These are phyloP conservation scores for Aspergillus pseudoterreus DNA, from an alignment of 2,329 filamentous ascomycete species.

Conservation along the genomic window DNA sequence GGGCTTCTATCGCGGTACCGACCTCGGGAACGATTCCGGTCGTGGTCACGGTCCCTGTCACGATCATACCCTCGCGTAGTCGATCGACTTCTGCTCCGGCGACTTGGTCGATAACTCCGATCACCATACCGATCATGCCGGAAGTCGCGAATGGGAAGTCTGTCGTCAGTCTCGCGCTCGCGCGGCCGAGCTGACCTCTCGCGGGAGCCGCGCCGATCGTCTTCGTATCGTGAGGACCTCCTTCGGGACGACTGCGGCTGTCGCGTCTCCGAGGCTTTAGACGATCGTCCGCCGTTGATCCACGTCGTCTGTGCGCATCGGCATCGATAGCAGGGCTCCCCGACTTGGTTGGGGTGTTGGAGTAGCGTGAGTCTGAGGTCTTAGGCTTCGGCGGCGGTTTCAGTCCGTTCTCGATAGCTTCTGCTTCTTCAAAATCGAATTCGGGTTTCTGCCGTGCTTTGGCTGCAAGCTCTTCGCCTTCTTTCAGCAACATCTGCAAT, in stretches of 20 bases:
- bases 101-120: slow-evolving; percentile 30
- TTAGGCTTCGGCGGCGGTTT: slow-evolving; percentile 30
- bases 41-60: slow-evolving; percentile 21
- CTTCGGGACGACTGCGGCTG: slow-evolving; percentile 28
- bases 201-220: slow-evolving; percentile 26
- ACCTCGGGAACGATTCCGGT: slow-evolving; percentile 9
- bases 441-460: slow-evolving; percentile 50
- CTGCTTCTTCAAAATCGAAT: slow-evolving; percentile 48
- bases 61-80: slow-evolving; percentile 22
- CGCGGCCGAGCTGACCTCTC: slow-evolving; percentile 27
- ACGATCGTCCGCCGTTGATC: slow-evolving; percentile 25
- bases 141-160: slow-evolving; percentile 28
- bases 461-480: slow-evolving; percentile 53
- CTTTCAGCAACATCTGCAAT: slow-evolving; percentile 51
- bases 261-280: slow-evolving; percentile 19
- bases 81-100: slow-evolving; percentile 35
- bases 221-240: slow-evolving; percentile 27
- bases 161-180: slow-evolving; percentile 33
- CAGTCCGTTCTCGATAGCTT: slow-evolving; percentile 38
- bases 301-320: slow-evolving; percentile 21
- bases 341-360: slow-evolving; percentile 25
- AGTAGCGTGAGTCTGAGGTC: slow-evolving; percentile 25
- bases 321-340: slow-evolving; percentile 27
- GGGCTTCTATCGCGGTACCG: slow-evolving; percentile 6
- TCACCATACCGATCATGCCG: slow-evolving; percentile 26